These are phyloP conservation scores for Pholiota molesta DNA, from an alignment of 768 basidiomycete genomes.

Conservation along the genomic window DNA sequence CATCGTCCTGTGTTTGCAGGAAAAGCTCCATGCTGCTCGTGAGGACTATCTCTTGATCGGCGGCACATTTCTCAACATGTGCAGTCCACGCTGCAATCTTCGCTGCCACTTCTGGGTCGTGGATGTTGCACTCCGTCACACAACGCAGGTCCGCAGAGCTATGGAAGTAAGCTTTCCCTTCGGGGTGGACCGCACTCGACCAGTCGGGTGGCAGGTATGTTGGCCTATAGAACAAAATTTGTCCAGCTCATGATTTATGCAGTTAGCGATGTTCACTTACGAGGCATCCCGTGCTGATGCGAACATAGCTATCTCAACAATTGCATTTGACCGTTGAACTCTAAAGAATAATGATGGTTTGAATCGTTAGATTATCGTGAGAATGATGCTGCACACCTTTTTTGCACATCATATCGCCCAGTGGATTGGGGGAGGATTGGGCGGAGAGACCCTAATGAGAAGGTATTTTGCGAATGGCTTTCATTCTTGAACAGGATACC, in stretches of 20 bases:
- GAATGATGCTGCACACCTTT: constrained; percentile 12
- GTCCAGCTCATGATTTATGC: not conserved
- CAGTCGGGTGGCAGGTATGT: constrained; percentile 51
- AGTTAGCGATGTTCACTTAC: constrained; percentile 9
- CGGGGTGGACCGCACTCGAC: constrained; percentile 55
- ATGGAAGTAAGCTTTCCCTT: constrained; percentile 61
- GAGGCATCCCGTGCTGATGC: constrained; percentile 15
- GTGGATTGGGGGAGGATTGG: constrained; percentile 19
- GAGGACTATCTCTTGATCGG: constrained; percentile 33
- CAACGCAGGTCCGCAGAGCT: constrained; percentile 37
- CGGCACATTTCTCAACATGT: constrained; percentile 34
- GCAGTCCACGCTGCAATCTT: constrained; percentile 41
- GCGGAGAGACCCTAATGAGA: constrained; percentile 5
- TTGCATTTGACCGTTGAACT: constrained; percentile 10
- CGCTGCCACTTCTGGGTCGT: constrained; percentile 34
- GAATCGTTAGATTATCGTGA: not conserved
- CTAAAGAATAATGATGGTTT: constrained; percentile 10
- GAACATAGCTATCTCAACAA: constrained; percentile 25
- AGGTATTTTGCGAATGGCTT: not conserved
- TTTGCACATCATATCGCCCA: constrained; percentile 23
- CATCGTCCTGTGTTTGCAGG: constrained; percentile 43
- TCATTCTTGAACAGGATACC: no score
- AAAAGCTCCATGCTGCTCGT: constrained; percentile 52
- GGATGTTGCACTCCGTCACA: constrained; percentile 60
- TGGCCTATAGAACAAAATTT: constrained; percentile 31